Evolutionary conservation across 2,329 filamentous ascomycete species (phyloP), one percentile per base, ranked within the genome.

Genomic region (Ophiocordyceps camponoti-saundersi): DNA sequence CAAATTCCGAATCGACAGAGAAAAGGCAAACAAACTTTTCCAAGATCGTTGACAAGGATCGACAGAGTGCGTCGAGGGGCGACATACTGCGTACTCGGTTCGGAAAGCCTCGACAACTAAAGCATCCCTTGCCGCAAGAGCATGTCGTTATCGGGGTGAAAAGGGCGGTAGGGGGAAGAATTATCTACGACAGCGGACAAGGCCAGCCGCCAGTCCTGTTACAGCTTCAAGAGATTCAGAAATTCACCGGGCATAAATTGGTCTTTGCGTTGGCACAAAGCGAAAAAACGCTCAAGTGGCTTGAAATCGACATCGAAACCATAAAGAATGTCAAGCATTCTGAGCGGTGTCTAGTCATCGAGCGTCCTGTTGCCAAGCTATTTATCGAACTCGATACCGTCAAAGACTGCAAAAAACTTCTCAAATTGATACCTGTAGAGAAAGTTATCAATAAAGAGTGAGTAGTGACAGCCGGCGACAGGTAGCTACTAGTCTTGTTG

Each of bases 71-170:
- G 26, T 47, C 50, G 26, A 53, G 58, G 44, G 57, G 54, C 29
- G 61, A 63, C 39, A 60, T 63, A 15, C 47, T 46, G 21, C 48
- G 21, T 8, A 62, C 59, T 8, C 21, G 18, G 5, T 55, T 56
- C 20, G 42, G 43, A 34, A 42, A 18, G 13, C 15, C 32, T 11
- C 23, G 10, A 23, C 4, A 43, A 16, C n/a, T 29, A 40, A 26
- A 30, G 10, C 5, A 26, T 23, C 10, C 8, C 13, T 8, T 22
- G 18, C 41, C 21, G 8, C 15, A 7, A 22, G 3, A 12, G 15
- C 7, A 3, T 29, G 13, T 15, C 2, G 44, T 43, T 1, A 41
- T 56, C n/a, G 15, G 10, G 2, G 23, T 63, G 22, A 48, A 23
- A 12, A 51, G 46, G 42, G 61, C 61, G n/a, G 51, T 53, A 6